These are phyloP conservation scores for Trametes elegans DNA, from an alignment of 768 basidiomycete genomes.

Conservation along the genomic window DNA sequence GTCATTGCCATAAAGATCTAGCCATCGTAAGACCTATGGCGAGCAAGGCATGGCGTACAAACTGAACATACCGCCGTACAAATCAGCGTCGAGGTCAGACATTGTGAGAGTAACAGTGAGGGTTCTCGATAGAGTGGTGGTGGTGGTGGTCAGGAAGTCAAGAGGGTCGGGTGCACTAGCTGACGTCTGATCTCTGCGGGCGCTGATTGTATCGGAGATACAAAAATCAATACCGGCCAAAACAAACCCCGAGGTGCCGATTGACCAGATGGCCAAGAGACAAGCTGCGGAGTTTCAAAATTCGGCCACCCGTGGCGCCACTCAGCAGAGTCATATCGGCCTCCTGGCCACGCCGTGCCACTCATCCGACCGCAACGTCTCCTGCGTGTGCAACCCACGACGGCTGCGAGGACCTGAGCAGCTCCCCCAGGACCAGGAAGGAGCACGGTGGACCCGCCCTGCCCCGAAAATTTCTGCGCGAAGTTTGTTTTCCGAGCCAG, in stretches of 20 bases:
- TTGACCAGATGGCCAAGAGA: background rate
- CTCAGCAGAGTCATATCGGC: conserved; percentile 5
- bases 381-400: background rate
- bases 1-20: conserved; percentile 68
- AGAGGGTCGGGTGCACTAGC: conserved; percentile 1
- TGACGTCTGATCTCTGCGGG: conserved; percentile 3
- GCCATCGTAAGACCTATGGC: background rate
- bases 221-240: background rate
- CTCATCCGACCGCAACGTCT: background rate
- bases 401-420: background rate
- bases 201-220: background rate
- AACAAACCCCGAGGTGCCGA: background rate
- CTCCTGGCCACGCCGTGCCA: too few species aligned
- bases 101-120: conserved; percentile 59
- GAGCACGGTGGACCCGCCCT: background rate
- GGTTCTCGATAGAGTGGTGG: too few species aligned
- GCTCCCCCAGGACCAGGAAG: background rate
- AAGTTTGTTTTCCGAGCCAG: background rate
- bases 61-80: conserved; percentile 72
- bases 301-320: background rate
- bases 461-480: background rate
- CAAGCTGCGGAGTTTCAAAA: conserved; percentile 8
- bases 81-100: conserved; percentile 86
- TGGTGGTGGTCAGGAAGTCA: conserved; percentile 22
- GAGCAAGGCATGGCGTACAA: background rate